Evolutionary conservation across 1,284 basidiomycete species (phyloP).

Genomic region (Macrocystidia cucumis): DNA sequence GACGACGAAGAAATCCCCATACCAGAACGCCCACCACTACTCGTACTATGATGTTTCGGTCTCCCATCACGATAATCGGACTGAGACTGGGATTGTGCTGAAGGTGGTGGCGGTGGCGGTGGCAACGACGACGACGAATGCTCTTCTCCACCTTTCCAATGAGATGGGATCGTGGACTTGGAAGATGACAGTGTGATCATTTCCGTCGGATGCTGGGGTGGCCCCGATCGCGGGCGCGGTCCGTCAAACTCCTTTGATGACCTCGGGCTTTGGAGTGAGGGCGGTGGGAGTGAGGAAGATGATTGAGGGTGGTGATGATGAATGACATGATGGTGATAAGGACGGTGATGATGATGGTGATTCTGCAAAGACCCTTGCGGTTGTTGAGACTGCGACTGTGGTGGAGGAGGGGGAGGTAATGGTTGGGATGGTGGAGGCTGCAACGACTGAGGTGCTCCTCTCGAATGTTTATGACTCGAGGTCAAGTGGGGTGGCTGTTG

Average conservation of each 20-base stretch:
- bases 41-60: too few species aligned
- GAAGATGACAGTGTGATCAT: conserved; percentile 38
- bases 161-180: conserved; percentile 17
- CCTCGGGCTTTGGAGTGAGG: conserved; percentile 13
- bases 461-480: too few species aligned
- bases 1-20: too few species aligned
- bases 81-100: too few species aligned
- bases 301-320: conserved; percentile 26
- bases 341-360: conserved; percentile 26
- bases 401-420: conserved; percentile 12
- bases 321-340: conserved; percentile 27
- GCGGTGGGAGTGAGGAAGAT: conserved; percentile 19
- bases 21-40: too few species aligned
- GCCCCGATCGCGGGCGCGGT: conserved; percentile 18
- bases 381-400: too few species aligned
- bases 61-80: conserved; percentile 25
- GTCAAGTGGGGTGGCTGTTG: conserved; percentile 15
- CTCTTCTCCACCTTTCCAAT: conserved; percentile 24
- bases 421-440: too few species aligned
- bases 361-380: conserved; percentile 17
- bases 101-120: conserved; percentile 12
- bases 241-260: conserved; percentile 19
- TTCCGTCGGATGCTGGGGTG: conserved; percentile 32
- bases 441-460: too few species aligned
- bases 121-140: conserved; percentile 10